Conservation (phyloP, 1,284 basidiomycete genomes). For the Ustilago sp. region DNA sequence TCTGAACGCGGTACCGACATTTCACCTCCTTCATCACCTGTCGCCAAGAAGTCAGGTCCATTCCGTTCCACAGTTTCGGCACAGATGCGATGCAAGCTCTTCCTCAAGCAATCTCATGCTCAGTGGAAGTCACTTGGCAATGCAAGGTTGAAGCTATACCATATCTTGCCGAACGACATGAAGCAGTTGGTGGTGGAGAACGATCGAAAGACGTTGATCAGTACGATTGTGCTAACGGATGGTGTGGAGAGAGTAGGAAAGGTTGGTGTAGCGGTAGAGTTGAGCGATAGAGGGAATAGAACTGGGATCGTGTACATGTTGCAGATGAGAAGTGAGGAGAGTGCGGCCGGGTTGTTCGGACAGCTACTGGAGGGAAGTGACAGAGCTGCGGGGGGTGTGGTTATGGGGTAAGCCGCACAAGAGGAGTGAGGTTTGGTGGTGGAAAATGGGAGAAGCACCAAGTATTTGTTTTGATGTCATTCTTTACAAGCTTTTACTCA, state of each 20-base stretch:
- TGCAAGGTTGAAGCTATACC: constrained; percentile 87
- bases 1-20: constrained; percentile 38
- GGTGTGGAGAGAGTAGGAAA: constrained; percentile 97
- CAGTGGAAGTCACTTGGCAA: constrained; percentile 97
- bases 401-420: constrained; percentile 16
- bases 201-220: constrained; percentile 82
- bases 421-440: not conserved
- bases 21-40: constrained; percentile 38
- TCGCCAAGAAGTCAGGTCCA: constrained; percentile 36
- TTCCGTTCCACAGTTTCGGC: constrained; percentile 74
- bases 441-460: not conserved
- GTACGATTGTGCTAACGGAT: constrained; percentile 93
- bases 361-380: constrained; percentile 89
- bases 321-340: constrained; percentile 79
- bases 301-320: constrained; percentile 99
- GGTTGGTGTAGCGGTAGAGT: constrained; percentile 94
- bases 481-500: not conserved
- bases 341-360: constrained; percentile 85
- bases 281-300: constrained; percentile 86
- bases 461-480: not conserved
- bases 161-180: constrained; percentile 81
- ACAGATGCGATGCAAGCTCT: constrained; percentile 99
- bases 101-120: constrained; percentile 91
- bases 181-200: constrained; percentile 97
- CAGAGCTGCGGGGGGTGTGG: constrained; percentile 70